Conservation (phyloP, 352 stramenopile species). For the Blastocystis sp. region DNA sequence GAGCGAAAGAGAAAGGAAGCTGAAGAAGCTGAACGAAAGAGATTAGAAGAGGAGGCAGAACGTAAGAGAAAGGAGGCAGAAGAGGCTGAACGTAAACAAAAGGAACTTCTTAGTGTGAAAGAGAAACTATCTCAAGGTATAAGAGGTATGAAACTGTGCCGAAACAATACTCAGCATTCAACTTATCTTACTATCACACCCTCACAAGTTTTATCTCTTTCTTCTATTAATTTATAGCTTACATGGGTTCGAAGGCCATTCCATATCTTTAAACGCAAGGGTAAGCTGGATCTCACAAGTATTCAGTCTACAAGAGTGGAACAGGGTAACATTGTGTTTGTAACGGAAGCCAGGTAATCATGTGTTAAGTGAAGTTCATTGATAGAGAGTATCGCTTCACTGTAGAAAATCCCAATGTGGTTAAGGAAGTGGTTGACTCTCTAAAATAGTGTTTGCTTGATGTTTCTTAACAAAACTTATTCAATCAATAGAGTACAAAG, state of each 20-base stretch:
- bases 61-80: background rate
- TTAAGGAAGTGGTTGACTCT: background rate
- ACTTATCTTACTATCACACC: background rate
- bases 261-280: background rate
- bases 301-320: background rate
- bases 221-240: background rate
- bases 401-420: background rate
- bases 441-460: background rate
- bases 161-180: background rate
- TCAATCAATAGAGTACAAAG: slow-evolving; percentile 5
- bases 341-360: background rate
- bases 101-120: background rate
- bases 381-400: background rate
- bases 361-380: background rate
- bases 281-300: background rate
- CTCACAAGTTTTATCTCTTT: background rate
- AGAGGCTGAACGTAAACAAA: slow-evolving; percentile 3
- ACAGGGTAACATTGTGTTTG: background rate
- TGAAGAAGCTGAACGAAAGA: background rate
- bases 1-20: background rate
- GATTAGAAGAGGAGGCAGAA: slow-evolving; percentile 3
- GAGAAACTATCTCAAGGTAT: background rate
- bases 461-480: background rate
- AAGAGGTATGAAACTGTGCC: background rate
- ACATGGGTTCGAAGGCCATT: background rate